phyloP scores from a whole-genome alignment of 352 stramenopile genomes.

The Pythium aristosporum region DNA sequence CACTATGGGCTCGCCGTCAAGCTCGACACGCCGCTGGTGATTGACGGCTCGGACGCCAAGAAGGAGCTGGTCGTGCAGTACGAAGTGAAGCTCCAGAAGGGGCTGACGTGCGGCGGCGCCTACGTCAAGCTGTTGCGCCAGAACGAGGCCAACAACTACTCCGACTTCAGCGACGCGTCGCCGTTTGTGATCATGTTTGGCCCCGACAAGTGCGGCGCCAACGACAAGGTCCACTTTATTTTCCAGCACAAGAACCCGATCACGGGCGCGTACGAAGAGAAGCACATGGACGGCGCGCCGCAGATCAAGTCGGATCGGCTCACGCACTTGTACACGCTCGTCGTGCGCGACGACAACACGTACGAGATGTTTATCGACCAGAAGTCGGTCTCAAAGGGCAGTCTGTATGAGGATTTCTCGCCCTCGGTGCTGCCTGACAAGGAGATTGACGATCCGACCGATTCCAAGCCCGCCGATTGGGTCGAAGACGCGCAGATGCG shows the following conservation, averaged over 20 bases:
- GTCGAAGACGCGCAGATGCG: constrained; percentile 88
- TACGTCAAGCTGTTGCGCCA: constrained; percentile 93
- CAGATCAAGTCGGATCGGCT: constrained; percentile 80
- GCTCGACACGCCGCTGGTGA: constrained; percentile 55
- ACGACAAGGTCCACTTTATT: constrained; percentile 95
- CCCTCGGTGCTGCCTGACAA: constrained; percentile 86
- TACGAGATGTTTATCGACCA: constrained; percentile 93
- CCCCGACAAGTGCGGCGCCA: constrained; percentile 92
- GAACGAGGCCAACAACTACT: constrained; percentile 47
- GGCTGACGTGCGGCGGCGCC: constrained; percentile 88
- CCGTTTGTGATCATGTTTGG: constrained; percentile 97
- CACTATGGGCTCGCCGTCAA: constrained; percentile 82
- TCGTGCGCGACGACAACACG: constrained; percentile 88
- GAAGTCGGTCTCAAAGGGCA: constrained; percentile 79
- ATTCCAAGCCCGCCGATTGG: constrained; percentile 93
- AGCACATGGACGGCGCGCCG: constrained; percentile 87
- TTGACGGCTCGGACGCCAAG: constrained; percentile 63
- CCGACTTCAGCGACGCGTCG: constrained; percentile 77
- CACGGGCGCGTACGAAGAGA: constrained; percentile 92
- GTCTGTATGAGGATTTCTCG: constrained; percentile 78
- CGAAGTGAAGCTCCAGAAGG: constrained; percentile 92
- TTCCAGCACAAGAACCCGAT: constrained; percentile 94
- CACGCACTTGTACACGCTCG: constrained; percentile 92
- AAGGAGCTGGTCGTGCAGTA: constrained; percentile 94
- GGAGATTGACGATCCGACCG: constrained; percentile 91